A percentile compares a stretch with the other conserved stretches of the same genome.
phyloP scores from a whole-genome alignment of 1,139 yeast species.

The Candida tropicalis region DNA sequence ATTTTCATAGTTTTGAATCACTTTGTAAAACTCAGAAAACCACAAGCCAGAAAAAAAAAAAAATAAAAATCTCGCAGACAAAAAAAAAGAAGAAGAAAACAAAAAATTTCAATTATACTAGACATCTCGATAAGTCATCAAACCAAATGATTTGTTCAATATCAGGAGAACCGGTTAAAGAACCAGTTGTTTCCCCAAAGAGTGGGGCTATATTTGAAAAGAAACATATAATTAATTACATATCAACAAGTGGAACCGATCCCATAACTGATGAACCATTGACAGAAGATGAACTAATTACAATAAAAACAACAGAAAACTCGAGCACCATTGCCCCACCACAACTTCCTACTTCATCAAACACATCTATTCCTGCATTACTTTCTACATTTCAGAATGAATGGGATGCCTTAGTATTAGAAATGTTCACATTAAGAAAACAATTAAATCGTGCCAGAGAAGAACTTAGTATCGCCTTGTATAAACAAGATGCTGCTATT shows the following conservation, averaged over 20 bases:
- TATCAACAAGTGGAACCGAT: slow-evolving; percentile 68
- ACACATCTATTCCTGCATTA: slow-evolving; percentile 77
- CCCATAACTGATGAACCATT: slow-evolving; percentile 74
- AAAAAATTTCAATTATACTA: neutral
- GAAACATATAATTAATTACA: slow-evolving; percentile 59
- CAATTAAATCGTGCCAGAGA: slow-evolving; percentile 67
- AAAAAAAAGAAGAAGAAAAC: neutral
- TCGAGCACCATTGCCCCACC: slow-evolving; percentile 36
- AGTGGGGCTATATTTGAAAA: slow-evolving; percentile 77
- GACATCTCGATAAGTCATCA: neutral
- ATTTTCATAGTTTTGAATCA: too few species aligned
- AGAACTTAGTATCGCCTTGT: slow-evolving; percentile 75
- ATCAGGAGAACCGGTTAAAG: slow-evolving; percentile 67
- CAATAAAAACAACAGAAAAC: slow-evolving; percentile 30
- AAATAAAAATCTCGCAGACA: neutral
- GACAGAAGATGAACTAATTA: slow-evolving; percentile 58
- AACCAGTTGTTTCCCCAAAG: slow-evolving; percentile 76
- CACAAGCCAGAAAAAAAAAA: too few species aligned
- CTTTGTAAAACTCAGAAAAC: too few species aligned
- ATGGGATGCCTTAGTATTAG: slow-evolving; percentile 88
- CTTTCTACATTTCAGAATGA: slow-evolving; percentile 79
- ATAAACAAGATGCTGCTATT: slow-evolving; percentile 88
- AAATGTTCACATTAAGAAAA: slow-evolving; percentile 73
- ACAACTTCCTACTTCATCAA: slow-evolving; percentile 48
- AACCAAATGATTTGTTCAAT: slow-evolving; percentile 27